Percentiles rank a stretch among this genome's conserved stretches.
phyloP scores from a whole-genome alignment of 371 early-diverging fungal species.

The Batkoa obscura region DNA sequence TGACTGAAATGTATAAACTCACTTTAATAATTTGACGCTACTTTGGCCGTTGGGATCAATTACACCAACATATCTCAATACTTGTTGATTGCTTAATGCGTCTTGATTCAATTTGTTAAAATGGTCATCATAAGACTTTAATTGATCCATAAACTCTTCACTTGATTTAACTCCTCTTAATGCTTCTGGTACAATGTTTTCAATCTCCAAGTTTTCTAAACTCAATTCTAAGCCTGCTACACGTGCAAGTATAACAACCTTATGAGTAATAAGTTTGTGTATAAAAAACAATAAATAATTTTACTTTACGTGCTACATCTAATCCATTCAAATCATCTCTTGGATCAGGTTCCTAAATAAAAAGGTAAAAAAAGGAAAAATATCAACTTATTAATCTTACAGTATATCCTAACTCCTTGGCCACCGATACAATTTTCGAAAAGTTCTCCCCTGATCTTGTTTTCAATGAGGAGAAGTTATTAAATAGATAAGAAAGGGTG shows the following conservation, averaged over 20 bases:
- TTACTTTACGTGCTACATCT: conserved; percentile 93
- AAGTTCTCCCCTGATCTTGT: conserved; percentile 27
- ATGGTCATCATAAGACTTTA: conserved; percentile 71
- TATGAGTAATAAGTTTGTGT: neutral
- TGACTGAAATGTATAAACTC: conserved; percentile 7
- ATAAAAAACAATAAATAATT: neutral
- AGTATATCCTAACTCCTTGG: conserved; percentile 87
- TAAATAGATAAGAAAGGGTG: conserved; percentile 88
- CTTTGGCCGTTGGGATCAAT: conserved; percentile 53
- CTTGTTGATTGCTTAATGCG: conserved; percentile 45
- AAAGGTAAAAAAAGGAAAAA: neutral
- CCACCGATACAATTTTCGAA: conserved; percentile 71
- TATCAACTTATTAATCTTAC: conserved; percentile 11
- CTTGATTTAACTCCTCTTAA: conserved; percentile 51
- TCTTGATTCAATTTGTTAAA: conserved; percentile 55
- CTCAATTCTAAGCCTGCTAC: conserved; percentile 60
- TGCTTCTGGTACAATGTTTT: conserved; percentile 83
- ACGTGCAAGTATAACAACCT: conserved; percentile 73
- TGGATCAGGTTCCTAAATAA: conserved; percentile 78
- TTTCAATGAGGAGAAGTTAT: conserved; percentile 58
- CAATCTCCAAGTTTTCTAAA: conserved; percentile 56
- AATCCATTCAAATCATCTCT: conserved; percentile 94
- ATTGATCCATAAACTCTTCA: conserved; percentile 59
- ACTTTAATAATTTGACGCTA: conserved; percentile 60
- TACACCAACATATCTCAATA: conserved; percentile 81